Evolutionary conservation across 768 basidiomycete species (phyloP).

Genomic region (Epithele typhae): DNA sequence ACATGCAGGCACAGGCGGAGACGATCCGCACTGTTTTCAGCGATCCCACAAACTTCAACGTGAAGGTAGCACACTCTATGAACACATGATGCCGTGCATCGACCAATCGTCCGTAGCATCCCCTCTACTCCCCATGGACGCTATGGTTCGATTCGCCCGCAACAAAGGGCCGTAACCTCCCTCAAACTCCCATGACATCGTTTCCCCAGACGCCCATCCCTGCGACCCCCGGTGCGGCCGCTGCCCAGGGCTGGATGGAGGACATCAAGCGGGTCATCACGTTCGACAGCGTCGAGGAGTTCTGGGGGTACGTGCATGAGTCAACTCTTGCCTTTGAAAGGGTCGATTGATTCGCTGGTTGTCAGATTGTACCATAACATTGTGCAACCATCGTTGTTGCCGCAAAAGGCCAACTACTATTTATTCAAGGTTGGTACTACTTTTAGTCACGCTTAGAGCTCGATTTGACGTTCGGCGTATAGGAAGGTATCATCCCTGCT

Average conservation of each 20-base stretch:
- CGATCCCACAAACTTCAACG: slow-evolving; percentile 90
- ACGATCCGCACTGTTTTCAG: slow-evolving; percentile 90
- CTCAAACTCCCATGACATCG: slow-evolving; percentile 76
- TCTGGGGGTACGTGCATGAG: slow-evolving; percentile 79
- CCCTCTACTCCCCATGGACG: slow-evolving; percentile 92
- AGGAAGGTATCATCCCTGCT: slow-evolving; percentile 95
- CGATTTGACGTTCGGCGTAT: neutral
- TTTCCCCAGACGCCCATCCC: slow-evolving; percentile 78
- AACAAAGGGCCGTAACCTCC: slow-evolving; percentile 85
- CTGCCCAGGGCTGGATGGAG: slow-evolving; percentile 96
- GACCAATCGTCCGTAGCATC: slow-evolving; percentile 54
- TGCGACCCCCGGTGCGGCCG: slow-evolving; percentile 67
- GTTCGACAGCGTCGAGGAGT: slow-evolving; percentile 97
- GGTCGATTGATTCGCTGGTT: neutral
- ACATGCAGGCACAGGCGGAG: slow-evolving; percentile 80
- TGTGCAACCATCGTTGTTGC: slow-evolving; percentile 88
- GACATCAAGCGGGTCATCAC: slow-evolving; percentile 95
- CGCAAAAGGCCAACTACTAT: slow-evolving; percentile 98
- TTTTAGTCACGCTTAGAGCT: slow-evolving; percentile 2
- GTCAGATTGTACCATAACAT: slow-evolving; percentile 92
- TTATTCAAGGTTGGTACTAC: slow-evolving; percentile 81
- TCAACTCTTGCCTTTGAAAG: too few relatives aligned
- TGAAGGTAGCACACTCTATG: slow-evolving; percentile 60
- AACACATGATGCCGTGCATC: neutral
- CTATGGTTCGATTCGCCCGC: slow-evolving; percentile 97